phyloP scores from a whole-genome alignment of 2,329 filamentous ascomycete genomes.

The Ustulina deusta region DNA sequence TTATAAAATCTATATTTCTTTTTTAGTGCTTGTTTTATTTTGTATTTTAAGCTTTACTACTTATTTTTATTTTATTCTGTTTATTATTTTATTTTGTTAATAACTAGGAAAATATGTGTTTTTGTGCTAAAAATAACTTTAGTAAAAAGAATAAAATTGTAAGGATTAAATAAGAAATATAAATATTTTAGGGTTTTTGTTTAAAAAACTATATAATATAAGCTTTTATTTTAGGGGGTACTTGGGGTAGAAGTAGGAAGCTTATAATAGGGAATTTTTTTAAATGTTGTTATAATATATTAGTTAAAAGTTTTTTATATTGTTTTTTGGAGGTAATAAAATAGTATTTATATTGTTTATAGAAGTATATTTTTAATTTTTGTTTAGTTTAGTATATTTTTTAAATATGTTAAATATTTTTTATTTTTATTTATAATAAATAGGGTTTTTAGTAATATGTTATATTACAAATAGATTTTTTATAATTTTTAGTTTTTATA shows the following conservation, averaged over 20 bases:
- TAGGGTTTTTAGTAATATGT: constrained; percentile 88
- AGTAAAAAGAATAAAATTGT: constrained; percentile 38
- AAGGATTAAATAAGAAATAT: constrained; percentile 43
- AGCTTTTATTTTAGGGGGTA: neutral
- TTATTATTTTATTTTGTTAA: constrained; percentile 33
- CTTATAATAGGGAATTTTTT: neutral
- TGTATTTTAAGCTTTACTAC: no score
- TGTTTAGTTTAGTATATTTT: constrained; percentile 58
- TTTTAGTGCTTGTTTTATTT: no score
- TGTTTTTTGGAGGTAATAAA: constrained; percentile 42
- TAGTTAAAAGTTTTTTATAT: constrained; percentile 49
- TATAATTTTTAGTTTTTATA: constrained; percentile 92
- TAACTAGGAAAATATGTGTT: constrained; percentile 40
- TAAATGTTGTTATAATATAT: constrained; percentile 34
- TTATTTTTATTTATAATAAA: constrained; percentile 95
- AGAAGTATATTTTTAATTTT: constrained; percentile 39
- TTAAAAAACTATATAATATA: constrained; percentile 19
- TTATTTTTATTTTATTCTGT: no score
- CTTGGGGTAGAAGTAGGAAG: neutral
- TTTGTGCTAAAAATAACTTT: constrained; percentile 46
- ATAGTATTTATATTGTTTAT: constrained; percentile 43
- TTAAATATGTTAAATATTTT: constrained; percentile 94
- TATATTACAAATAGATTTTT: constrained; percentile 97
- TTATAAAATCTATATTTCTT: no score
- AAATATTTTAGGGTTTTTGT: constrained; percentile 45